Evolutionary conservation across 176 grass and related monocot genomes (phyloP).

Genomic region (Ensete glaucum): DNA sequence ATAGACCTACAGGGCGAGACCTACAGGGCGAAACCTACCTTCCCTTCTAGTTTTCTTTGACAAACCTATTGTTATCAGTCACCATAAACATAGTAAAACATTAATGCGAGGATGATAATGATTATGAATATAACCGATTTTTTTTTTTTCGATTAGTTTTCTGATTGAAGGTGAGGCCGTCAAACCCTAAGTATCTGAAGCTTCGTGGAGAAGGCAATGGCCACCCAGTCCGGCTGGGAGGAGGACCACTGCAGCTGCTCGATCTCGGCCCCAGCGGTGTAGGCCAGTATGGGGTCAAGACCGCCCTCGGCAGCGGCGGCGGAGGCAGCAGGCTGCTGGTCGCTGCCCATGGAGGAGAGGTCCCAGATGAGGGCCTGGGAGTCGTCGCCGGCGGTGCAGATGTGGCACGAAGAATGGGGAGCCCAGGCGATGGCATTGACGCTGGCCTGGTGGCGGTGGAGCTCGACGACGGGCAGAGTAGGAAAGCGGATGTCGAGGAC

Average conservation of each 20-base stretch:
- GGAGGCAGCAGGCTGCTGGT: background rate
- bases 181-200: slow-evolving; percentile 91
- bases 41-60: too few relatives aligned
- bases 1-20: too few relatives aligned
- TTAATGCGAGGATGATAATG: too few relatives aligned
- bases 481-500: slow-evolving; percentile 93
- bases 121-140: too few relatives aligned
- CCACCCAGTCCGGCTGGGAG: slow-evolving; percentile 93
- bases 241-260: slow-evolving; percentile 96
- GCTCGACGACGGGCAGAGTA: slow-evolving; percentile 75
- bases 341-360: slow-evolving; percentile 67
- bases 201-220: slow-evolving; percentile 75
- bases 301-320: slow-evolving; percentile 36
- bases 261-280: slow-evolving; percentile 83
- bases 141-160: too few relatives aligned
- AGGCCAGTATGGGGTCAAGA: slow-evolving; percentile 5
- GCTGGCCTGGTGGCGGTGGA: slow-evolving; percentile 74
- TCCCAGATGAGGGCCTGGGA: slow-evolving; percentile 95
- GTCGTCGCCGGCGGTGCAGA: slow-evolving; percentile 88
- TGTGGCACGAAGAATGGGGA: slow-evolving; percentile 83
- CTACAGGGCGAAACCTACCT: too few relatives aligned
- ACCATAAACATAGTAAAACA: too few relatives aligned
- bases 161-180: background rate
- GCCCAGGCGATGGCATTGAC: slow-evolving; percentile 90
- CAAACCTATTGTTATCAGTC: too few relatives aligned